These are phyloP conservation scores for Yamadazyma membranifaciens DNA, from an alignment of 1,139 yeast species.

Conservation along the genomic window DNA sequence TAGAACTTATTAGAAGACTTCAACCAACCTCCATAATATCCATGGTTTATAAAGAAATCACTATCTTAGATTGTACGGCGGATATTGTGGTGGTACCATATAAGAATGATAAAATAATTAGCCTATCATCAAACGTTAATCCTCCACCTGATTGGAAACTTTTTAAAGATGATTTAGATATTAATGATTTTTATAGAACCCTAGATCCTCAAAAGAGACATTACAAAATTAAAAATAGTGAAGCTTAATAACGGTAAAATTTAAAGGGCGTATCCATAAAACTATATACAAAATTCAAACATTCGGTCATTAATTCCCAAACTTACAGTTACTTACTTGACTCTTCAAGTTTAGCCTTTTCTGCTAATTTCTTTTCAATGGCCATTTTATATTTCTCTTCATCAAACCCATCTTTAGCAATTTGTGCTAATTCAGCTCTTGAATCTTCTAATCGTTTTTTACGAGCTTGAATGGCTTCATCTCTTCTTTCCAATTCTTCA, in stretches of 20 bases:
- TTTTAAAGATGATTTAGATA: constrained; percentile 1
- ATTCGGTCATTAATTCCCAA: background rate
- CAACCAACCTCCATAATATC: constrained; percentile 3
- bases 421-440: constrained; percentile 34
- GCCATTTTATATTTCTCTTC: constrained; percentile 18
- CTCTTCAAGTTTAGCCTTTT: background rate
- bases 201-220: background rate
- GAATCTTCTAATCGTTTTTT: constrained; percentile 46
- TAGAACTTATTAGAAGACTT: constrained; percentile 1
- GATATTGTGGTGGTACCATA: constrained; percentile 6
- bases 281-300: background rate
- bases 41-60: constrained; percentile 2
- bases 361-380: constrained; percentile 9
- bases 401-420: constrained; percentile 43
- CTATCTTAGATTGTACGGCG: constrained; percentile 5
- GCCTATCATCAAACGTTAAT: background rate
- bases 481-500: constrained; percentile 84
- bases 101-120: constrained; percentile 2
- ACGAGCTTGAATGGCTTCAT: constrained; percentile 65
- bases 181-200: constrained; percentile 3
- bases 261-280: background rate
- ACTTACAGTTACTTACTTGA: background rate
- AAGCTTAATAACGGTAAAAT: background rate
- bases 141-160: background rate
- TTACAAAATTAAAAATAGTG: constrained; percentile 2